phyloP scores from a whole-genome alignment of 2,329 filamentous ascomycete species.

The Penicillium italicum region DNA sequence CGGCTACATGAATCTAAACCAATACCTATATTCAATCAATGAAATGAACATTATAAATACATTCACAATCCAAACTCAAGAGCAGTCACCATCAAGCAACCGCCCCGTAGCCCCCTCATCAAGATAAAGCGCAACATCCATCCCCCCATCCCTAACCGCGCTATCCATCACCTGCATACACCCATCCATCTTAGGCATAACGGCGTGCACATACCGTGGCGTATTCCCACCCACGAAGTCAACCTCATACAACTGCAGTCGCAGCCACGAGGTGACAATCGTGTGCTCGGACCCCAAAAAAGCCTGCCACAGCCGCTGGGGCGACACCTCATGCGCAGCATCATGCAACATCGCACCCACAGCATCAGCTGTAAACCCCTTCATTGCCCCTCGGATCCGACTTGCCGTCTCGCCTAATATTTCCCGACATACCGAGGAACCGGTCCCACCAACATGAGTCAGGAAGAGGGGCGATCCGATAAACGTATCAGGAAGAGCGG shows the following conservation, averaged over 20 bases:
- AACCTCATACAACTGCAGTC: constrained; percentile 32
- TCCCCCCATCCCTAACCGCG: constrained; percentile 9
- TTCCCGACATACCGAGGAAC: neutral
- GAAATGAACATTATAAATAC: neutral
- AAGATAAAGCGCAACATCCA: constrained; percentile 18
- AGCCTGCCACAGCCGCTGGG: constrained; percentile 49
- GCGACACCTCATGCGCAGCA: constrained; percentile 43
- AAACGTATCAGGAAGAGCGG: constrained; percentile 42
- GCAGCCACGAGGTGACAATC: constrained; percentile 46
- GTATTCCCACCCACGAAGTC: constrained; percentile 35
- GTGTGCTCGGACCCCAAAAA: constrained; percentile 45
- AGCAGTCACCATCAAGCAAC: neutral
- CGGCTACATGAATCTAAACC: neutral
- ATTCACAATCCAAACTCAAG: neutral
- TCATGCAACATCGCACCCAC: constrained; percentile 45
- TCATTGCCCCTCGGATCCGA: constrained; percentile 37
- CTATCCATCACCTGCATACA: constrained; percentile 44
- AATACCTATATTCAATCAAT: neutral
- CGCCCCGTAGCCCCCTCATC: constrained; percentile 2
- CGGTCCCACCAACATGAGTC: constrained; percentile 31
- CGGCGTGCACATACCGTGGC: constrained; percentile 40
- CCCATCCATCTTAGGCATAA: constrained; percentile 46
- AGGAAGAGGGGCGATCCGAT: constrained; percentile 47
- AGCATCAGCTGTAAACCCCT: constrained; percentile 37
- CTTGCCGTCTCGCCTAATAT: constrained; percentile 8